These are phyloP conservation scores for Globisporangium spinosum DNA, from an alignment of 352 stramenopile genomes.

Conservation along the genomic window DNA sequence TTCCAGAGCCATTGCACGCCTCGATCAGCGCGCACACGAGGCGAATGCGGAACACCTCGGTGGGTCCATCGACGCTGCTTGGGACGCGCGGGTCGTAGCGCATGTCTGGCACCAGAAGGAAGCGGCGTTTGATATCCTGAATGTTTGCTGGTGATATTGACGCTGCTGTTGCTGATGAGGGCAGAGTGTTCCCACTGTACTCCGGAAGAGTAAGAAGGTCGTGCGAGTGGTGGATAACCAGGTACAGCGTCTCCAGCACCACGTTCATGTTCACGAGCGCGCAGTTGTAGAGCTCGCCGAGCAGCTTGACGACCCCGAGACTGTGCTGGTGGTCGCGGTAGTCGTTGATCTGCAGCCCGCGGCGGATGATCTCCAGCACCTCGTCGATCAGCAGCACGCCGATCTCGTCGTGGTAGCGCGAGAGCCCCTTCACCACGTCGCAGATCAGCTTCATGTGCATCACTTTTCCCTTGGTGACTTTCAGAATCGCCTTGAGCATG, in stretches of 20 bases:
- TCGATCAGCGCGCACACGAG: constrained; percentile 93
- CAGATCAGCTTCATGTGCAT: constrained; percentile 87
- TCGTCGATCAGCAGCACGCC: constrained; percentile 90
- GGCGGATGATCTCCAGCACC: constrained; percentile 91
- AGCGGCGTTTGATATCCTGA: constrained; percentile 60
- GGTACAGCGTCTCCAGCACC: constrained; percentile 92
- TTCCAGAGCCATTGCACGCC: constrained; percentile 37
- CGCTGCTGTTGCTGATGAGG: not conserved
- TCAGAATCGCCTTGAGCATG: constrained; percentile 90
- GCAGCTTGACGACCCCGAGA: constrained; percentile 90
- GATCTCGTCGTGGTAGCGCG: constrained; percentile 89
- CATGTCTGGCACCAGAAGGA: constrained; percentile 69
- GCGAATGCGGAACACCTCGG: constrained; percentile 92
- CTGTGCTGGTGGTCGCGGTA: constrained; percentile 92
- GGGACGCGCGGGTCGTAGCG: constrained; percentile 86
- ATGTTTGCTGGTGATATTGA: constrained; percentile 23
- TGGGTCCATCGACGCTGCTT: constrained; percentile 87
- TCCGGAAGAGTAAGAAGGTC: constrained; percentile 78
- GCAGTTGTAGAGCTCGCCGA: constrained; percentile 93
- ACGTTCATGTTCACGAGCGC: constrained; percentile 90
- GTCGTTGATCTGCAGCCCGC: constrained; percentile 87
- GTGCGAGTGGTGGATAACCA: constrained; percentile 95
- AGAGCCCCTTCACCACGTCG: constrained; percentile 84
- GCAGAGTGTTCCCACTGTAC: constrained; percentile 36
- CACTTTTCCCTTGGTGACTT: constrained; percentile 88